Conservation (phyloP, 2,329 filamentous ascomycete genomes). For the Chalara sp. region DNA sequence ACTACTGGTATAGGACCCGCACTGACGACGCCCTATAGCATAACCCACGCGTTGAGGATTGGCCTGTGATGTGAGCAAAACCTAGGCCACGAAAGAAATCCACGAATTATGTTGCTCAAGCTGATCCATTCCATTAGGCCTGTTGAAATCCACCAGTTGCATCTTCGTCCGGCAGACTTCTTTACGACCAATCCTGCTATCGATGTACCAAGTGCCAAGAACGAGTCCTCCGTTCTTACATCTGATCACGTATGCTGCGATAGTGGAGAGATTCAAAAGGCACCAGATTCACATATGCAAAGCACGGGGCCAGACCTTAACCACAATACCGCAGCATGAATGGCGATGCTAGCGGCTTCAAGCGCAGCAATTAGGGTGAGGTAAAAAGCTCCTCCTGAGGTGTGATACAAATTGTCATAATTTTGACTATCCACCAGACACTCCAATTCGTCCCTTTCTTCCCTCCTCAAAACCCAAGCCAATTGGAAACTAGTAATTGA, state of each 20-base stretch:
- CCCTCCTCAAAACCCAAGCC: too few relatives aligned
- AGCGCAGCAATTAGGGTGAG: too few relatives aligned
- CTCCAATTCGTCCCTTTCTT: too few relatives aligned
- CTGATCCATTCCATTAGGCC: constrained; percentile 33
- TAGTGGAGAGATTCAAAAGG: too few relatives aligned
- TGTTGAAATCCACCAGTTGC: constrained; percentile 71
- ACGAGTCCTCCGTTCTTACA: constrained; percentile 15
- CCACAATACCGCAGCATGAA: too few relatives aligned
- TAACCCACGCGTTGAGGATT: constrained; percentile 82
- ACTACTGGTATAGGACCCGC: constrained; percentile 60
- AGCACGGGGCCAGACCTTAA: too few relatives aligned
- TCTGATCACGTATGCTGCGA: not conserved
- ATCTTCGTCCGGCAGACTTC: constrained; percentile 54
- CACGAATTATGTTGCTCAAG: not conserved
- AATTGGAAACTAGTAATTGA: too few relatives aligned
- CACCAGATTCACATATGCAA: too few relatives aligned
- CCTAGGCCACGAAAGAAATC: not conserved
- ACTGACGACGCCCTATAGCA: constrained; percentile 64
- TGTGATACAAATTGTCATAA: too few relatives aligned
- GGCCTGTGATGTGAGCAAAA: constrained; percentile 63
- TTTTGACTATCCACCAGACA: too few relatives aligned
- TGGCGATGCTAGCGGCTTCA: too few relatives aligned
- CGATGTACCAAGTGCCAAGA: constrained; percentile 61
- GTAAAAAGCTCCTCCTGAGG: too few relatives aligned
- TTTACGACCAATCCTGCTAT: constrained; percentile 49